Base-by-base conservation (phyloP, 306 rosid genomes). In the Gillenia trifoliata region DNA sequence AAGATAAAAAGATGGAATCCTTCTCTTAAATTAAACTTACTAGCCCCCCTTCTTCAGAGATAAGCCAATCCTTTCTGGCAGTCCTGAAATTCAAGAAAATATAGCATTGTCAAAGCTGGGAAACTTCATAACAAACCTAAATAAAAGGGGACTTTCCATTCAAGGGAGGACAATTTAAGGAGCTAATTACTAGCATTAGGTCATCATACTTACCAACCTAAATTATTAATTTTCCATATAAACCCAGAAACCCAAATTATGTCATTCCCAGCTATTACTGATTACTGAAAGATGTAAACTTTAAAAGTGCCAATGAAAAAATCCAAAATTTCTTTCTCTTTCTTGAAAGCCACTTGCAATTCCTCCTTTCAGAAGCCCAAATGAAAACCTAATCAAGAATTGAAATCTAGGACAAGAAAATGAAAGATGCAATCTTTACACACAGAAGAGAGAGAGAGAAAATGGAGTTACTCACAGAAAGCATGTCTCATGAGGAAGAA, bases 21-120 rank as follows among this genome's bases (percentile, higher is more conserved):
- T n/a, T 77, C 88, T 93, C 79, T 38, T 4, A 69, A 76, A 69
- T 65, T 11, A 89, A 49, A 75, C 83, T 65, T 78, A 90, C 97
- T 23, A 73, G 81, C 78, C 85, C 97, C 97, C n/a, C 78, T 86
- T 96, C 75, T 86, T 90, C 91, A 4, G 97, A 90, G 59, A 82
- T 84, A 20, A 94, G 93, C 81, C 90, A 94, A 66, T 33, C 60
- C 60, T 8, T 36, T 36, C 96, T 92, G 52, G 52, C 52, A 77
- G 89, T 85, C 69, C 89, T 82, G 83, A 71, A 60, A 70, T 76
- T 57, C 26, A 47, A 67, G 28, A 50, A 63, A 36, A 70, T 1
- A 31, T 45, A 49, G 54, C 34, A 26, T 12, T 0, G 7, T 10
- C 11, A 72, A 40, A 25, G 54, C 40, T 25, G 52, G 40, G n/a